Base-by-base conservation (phyloP, 2,329 filamentous ascomycete species). In the Aspergillus pseudoterreus region DNA sequence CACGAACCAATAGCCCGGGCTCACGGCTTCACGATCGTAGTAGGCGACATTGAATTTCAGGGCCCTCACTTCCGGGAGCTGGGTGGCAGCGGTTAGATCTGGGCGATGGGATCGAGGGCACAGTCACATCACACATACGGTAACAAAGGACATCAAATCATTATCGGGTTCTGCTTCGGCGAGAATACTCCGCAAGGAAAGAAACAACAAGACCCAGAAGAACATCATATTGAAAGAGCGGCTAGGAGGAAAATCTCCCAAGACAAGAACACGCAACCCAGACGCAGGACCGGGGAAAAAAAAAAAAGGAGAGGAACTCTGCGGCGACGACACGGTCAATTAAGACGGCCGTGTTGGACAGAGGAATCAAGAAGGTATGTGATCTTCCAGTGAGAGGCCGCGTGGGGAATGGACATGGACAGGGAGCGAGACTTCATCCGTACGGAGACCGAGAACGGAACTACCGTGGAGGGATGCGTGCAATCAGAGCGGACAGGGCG, bases 1-100 rank as follows among this genome's bases (percentile, higher is more conserved):
- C 45, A 77, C 66, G 58, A 79, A 78, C 58, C 76, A 74, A 63
- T 78, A 78, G 9, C 76, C 76, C 1, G 75, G 74, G 10, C 67
- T 67, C 15, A 64, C 52, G 17, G 49, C 38, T 21, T 58, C 56
- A 22, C 59, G 58, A 53, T 67, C 59, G 49, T 65, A 53, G 38
- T 64, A 60, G n/a, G 56, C 55, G 45, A 68, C 53, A 27, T 67
- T 54, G 53, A 63, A 64, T 53, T 61, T 66, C 24, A 61, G 44
- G 8, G 62, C 58, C 46, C 58, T 57, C 38, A 62, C 43, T 27
- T 60, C 51, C 2, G 65, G 65, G 6, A 66, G 57, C 64, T 66
- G 45, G 43, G 38, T 42, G 11, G 11, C 22, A 21, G 9, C 19
- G 45, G 43, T 50, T 32, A 57, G 51, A 21, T 3, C 19, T 11